Percentiles rank a stretch among this genome's conserved stretches.
phyloP scores from a whole-genome alignment of 352 stramenopile species.

The Phytophthora fragariaefolia region DNA sequence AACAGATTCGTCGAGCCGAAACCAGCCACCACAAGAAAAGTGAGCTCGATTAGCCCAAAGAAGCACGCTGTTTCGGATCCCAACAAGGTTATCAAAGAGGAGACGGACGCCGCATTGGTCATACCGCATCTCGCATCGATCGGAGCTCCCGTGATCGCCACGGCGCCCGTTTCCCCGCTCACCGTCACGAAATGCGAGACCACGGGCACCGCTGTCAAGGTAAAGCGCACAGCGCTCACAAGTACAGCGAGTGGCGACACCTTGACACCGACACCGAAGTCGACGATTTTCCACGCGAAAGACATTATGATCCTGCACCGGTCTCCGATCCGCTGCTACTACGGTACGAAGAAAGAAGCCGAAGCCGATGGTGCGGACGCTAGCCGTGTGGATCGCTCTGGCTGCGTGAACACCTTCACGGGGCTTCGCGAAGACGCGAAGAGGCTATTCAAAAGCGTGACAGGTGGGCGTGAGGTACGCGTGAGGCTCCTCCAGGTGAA shows the following conservation, averaged over 20 bases:
- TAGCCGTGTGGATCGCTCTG: constrained; percentile 62
- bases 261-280: constrained; percentile 9
- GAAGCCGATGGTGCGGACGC: constrained; percentile 69
- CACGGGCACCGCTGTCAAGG: constrained; percentile 4
- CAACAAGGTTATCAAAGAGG: constrained; percentile 20
- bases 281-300: constrained; percentile 59
- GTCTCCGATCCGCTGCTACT: constrained; percentile 81
- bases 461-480: constrained; percentile 59
- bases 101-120: constrained; percentile 12
- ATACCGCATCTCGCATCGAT: constrained; percentile 17
- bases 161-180: constrained; percentile 15
- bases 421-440: constrained; percentile 88
- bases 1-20: constrained; percentile 55
- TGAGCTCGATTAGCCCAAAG: constrained; percentile 9
- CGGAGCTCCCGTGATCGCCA: constrained; percentile 18
- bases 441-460: constrained; percentile 70
- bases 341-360: constrained; percentile 77
- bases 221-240: constrained; percentile 27
- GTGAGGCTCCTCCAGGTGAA: constrained; percentile 83
- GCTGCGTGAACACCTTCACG: constrained; percentile 88
- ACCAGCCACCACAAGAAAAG: constrained; percentile 5
- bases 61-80: constrained; percentile 8
- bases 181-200: constrained; percentile 28
- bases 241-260: constrained; percentile 10
- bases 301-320: constrained; percentile 87